phyloP scores from a whole-genome alignment of 768 basidiomycete species.

The Kwoniella newhampshirensis region DNA sequence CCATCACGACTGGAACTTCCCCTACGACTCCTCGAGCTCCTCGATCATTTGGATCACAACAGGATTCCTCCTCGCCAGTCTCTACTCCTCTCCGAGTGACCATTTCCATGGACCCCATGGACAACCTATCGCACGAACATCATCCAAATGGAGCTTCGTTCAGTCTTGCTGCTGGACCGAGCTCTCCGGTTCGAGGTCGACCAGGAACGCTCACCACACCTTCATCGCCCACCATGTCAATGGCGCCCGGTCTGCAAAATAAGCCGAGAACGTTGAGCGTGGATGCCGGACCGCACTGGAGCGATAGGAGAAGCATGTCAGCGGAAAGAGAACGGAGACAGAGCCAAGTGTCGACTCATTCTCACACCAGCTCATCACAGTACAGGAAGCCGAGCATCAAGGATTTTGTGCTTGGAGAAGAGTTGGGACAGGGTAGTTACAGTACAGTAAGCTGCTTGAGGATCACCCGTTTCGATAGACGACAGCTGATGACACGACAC shows the following conservation, averaged over 20 bases:
- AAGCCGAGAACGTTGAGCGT: conserved; percentile 26
- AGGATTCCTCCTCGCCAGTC: conserved; percentile 12
- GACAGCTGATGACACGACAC: no score
- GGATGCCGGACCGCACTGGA: conserved; percentile 7
- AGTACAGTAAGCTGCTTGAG: conserved; percentile 51
- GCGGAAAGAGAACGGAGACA: conserved; percentile 37
- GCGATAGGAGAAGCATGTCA: conserved; percentile 14
- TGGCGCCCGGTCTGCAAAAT: background rate
- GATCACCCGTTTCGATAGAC: background rate
- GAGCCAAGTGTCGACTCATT: conserved; percentile 26
- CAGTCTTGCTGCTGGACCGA: background rate
- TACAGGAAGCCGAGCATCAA: conserved; percentile 36
- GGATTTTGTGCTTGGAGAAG: conserved; percentile 53
- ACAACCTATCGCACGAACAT: conserved; percentile 7
- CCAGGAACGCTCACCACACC: conserved; percentile 11
- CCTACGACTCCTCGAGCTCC: conserved; percentile 24
- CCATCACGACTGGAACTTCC: background rate
- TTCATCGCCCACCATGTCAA: conserved; percentile 8
- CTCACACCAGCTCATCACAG: conserved; percentile 11
- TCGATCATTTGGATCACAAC: conserved; percentile 4
- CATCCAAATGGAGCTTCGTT: background rate
- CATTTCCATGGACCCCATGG: conserved; percentile 20
- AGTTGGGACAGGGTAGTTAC: conserved; percentile 53
- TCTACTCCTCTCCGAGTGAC: conserved; percentile 17
- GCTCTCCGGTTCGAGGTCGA: conserved; percentile 12